Percentiles rank a stretch among this genome's conserved stretches.
Evolutionary conservation across 192 early-diverging fungal species (phyloP).

Genomic region (Spizellomyces punctatus): DNA sequence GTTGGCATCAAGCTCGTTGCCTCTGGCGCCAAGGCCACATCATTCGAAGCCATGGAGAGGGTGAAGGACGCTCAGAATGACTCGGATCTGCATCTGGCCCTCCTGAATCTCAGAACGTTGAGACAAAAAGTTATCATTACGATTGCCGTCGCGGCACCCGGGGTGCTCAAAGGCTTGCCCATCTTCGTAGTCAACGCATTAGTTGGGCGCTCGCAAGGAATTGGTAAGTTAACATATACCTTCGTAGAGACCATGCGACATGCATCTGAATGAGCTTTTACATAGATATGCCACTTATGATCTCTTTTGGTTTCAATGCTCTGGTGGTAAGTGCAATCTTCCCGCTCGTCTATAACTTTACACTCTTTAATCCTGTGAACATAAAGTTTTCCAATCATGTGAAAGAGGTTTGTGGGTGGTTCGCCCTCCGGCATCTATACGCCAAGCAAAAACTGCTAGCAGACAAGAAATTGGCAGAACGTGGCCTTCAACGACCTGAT

Average conservation of each 20-base stretch:
- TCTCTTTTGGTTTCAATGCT: conserved; percentile 25
- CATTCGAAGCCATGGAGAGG: conserved; percentile 18
- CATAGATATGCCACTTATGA: conserved; percentile 14
- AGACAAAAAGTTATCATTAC: conserved; percentile 26
- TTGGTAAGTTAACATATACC: neutral
- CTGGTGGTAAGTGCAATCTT: conserved; percentile 6
- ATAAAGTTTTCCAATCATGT: conserved; percentile 8
- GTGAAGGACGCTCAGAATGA: conserved; percentile 21
- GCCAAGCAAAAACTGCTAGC: neutral
- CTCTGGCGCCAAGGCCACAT: conserved; percentile 13
- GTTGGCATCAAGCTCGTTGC: conserved; percentile 26
- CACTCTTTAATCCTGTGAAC: too few species aligned
- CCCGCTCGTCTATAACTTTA: too few species aligned
- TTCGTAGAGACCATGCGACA: neutral
- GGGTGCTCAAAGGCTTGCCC: conserved; percentile 13
- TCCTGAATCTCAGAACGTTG: conserved; percentile 6
- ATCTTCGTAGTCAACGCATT: conserved; percentile 22
- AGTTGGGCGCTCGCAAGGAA: conserved; percentile 8
- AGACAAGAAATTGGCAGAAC: conserved; percentile 9
- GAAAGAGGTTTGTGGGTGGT: conserved; percentile 15
- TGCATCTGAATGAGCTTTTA: neutral
- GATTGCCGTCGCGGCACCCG: conserved; percentile 21
- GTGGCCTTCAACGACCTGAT: conserved; percentile 20
- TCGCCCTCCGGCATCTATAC: conserved; percentile 9
- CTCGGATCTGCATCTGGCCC: conserved; percentile 10